Percentiles rank a stretch among this genome's conserved stretches.
These are phyloP conservation scores for Porodaedalea pini DNA, from an alignment of 1,284 basidiomycete species.

Conservation along the genomic window DNA sequence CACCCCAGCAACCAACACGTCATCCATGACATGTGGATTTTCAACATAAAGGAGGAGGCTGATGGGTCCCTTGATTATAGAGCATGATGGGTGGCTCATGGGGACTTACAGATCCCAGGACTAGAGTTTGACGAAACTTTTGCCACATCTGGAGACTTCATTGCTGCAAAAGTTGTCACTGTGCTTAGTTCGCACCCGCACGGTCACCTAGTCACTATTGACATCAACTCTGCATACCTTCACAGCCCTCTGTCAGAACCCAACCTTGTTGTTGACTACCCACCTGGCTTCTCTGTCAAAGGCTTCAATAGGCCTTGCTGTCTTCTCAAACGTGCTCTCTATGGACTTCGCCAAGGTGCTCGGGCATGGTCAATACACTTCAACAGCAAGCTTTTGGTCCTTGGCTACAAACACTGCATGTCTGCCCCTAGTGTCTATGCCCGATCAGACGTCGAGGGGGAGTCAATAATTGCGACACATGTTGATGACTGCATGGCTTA, in stretches of 20 bases:
- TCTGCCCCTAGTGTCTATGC: not conserved
- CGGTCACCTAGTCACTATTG: not conserved
- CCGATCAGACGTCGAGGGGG: not conserved
- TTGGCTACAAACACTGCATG: not conserved
- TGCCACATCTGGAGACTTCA: too few species aligned
- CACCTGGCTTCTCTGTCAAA: not conserved
- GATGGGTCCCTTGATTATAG: slow-evolving; percentile 23
- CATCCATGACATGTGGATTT: slow-evolving; percentile 22
- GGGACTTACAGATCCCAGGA: slow-evolving; percentile 25
- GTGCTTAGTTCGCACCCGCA: not conserved
- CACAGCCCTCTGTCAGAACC: not conserved
- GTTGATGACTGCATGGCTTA: not conserved
- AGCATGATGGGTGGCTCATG: slow-evolving; percentile 26
- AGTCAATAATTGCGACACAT: not conserved
- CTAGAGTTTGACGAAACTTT: not conserved
- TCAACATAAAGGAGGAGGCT: slow-evolving; percentile 23
- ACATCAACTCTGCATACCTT: slow-evolving; percentile 1
- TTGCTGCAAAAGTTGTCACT: not conserved
- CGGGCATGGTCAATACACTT: not conserved
- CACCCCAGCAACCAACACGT: not conserved
- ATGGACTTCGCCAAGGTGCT: not conserved
- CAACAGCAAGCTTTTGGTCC: not conserved
- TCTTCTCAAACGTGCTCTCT: not conserved
- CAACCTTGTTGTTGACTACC: not conserved
- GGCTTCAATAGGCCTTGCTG: not conserved